A percentile compares a stretch with the other conserved stretches of the same genome.
Evolutionary conservation across 78 protist species (phyloP).

Genomic region (Chrysochromulina tobinii): DNA sequence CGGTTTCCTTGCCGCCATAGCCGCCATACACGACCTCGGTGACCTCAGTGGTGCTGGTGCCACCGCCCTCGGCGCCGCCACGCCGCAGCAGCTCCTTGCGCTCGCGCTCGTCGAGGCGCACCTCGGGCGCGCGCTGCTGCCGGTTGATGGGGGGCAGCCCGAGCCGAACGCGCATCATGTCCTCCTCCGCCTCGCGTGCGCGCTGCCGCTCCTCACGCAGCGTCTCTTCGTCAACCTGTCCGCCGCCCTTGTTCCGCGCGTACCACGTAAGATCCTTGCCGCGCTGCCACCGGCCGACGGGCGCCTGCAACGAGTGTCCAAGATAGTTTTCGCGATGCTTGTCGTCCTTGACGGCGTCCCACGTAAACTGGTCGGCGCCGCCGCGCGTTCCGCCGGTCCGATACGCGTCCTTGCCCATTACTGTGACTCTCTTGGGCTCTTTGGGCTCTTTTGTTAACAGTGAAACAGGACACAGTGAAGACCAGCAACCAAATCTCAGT

Average conservation of each 20-base stretch:
- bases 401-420: no score
- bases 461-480: no score
- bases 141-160: background rate
- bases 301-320: constrained; percentile 40
- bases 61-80: background rate
- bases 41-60: no score
- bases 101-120: background rate
- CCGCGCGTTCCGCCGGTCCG: constrained; percentile 22
- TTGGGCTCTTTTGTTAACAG: no score
- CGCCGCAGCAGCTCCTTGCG: background rate
- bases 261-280: constrained; percentile 17
- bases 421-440: no score
- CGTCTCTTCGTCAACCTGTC: background rate
- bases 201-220: background rate
- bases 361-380: constrained; percentile 18
- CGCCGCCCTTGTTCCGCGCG: background rate
- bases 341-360: constrained; percentile 44
- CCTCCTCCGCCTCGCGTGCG: background rate
- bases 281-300: constrained; percentile 41
- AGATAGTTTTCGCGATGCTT: constrained; percentile 43
- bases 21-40: no score
- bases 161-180: constrained; percentile 6
- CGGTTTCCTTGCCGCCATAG: no score
- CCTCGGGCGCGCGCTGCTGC: background rate
- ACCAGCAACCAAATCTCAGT: no score